Percentiles rank a stretch among this genome's conserved stretches.
phyloP scores from a whole-genome alignment of 352 stramenopile species.

The Phytophthora megakarya region DNA sequence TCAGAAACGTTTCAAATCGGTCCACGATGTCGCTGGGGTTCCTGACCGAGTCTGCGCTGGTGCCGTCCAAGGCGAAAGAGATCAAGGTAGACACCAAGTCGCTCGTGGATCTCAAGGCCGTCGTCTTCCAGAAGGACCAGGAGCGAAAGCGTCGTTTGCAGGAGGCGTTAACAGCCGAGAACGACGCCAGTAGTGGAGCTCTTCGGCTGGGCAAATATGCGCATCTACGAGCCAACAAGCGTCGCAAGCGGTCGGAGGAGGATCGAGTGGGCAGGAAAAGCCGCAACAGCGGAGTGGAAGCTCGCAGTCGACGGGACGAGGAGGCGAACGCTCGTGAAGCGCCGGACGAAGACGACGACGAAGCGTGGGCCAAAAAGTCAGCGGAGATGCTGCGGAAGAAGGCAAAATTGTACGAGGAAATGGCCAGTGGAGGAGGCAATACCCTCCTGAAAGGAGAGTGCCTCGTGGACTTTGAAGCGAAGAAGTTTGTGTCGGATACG shows the following conservation, averaged over 20 bases:
- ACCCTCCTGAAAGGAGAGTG: constrained; percentile 45
- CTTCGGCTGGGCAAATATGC: constrained; percentile 50
- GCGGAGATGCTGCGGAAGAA: constrained; percentile 69
- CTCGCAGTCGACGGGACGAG: constrained; percentile 57
- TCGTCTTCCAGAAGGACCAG: constrained; percentile 86
- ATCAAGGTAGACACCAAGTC: constrained; percentile 89
- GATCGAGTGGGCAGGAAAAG: constrained; percentile 26
- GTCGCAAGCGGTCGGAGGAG: constrained; percentile 36
- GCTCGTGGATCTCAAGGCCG: constrained; percentile 80
- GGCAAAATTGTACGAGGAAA: constrained; percentile 75
- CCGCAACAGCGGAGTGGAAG: constrained; percentile 66
- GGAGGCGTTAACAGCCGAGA: constrained; percentile 36
- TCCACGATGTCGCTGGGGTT: constrained; percentile 88
- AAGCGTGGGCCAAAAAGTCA: constrained; percentile 62
- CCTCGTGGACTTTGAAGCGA: constrained; percentile 75
- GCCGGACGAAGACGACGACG: constrained; percentile 65
- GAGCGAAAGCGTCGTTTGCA: constrained; percentile 66
- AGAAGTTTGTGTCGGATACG: constrained; percentile 25
- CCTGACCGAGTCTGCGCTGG: constrained; percentile 90
- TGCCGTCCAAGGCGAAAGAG: constrained; percentile 90
- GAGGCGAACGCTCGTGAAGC: constrained; percentile 46
- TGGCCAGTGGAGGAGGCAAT: constrained; percentile 41
- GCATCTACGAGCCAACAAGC: constrained; percentile 47
- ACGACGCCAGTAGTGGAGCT: constrained; percentile 14
- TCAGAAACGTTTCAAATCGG: neutral